Conservation (phyloP, 306 rosid genomes). For the Dryas drummondii region DNA sequence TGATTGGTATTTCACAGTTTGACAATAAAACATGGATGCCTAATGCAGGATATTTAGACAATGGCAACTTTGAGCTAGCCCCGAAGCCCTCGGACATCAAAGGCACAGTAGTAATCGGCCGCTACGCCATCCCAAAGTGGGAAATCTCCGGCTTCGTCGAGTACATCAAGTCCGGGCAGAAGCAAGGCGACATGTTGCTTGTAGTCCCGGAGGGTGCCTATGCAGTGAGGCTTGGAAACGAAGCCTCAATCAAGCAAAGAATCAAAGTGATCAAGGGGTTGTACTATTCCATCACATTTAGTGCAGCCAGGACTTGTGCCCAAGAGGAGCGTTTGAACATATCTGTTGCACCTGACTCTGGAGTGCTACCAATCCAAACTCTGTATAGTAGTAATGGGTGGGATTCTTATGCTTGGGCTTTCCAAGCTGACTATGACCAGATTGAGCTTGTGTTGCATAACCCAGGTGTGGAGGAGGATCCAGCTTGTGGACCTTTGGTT, state of each 20-base stretch:
- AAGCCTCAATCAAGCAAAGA: constrained; percentile 72
- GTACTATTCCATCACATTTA: constrained; percentile 76
- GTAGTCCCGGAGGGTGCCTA: constrained; percentile 93
- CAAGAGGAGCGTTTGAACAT: constrained; percentile 79
- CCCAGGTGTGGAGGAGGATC: constrained; percentile 93
- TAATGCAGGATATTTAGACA: constrained; percentile 59
- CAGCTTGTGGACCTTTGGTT: constrained; percentile 92
- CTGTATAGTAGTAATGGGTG: constrained; percentile 87
- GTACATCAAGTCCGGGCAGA: constrained; percentile 89
- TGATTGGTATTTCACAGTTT: no score
- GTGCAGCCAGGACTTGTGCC: constrained; percentile 94
- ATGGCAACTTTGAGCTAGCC: constrained; percentile 76
- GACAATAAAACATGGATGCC: no score
- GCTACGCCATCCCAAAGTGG: constrained; percentile 70
- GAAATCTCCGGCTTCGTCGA: constrained; percentile 79
- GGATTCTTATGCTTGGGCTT: constrained; percentile 89
- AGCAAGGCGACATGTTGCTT: constrained; percentile 96
- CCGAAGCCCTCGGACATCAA: constrained; percentile 64
- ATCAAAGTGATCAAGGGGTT: constrained; percentile 61
- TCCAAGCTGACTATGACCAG: constrained; percentile 43
- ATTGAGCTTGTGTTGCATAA: constrained; percentile 69
- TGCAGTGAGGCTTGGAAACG: constrained; percentile 92
- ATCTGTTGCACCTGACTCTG: constrained; percentile 77
- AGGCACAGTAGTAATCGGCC: constrained; percentile 67
- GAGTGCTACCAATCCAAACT: constrained; percentile 84